Evolutionary conservation across 2,329 filamentous ascomycete species (phyloP).

Genomic region (Bipolaris victoriae): DNA sequence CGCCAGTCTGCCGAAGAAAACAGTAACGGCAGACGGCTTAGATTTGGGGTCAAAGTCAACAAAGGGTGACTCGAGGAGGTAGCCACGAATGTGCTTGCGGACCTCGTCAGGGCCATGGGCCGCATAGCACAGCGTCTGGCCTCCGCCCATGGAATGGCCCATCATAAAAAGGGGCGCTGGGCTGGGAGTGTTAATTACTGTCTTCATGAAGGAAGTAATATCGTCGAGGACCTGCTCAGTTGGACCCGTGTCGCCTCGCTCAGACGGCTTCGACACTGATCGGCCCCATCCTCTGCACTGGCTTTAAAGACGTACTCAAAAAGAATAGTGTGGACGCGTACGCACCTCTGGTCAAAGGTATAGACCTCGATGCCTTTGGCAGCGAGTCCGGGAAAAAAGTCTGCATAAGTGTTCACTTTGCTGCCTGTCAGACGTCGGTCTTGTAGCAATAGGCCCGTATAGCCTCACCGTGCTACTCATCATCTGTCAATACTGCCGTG

Average conservation of each 20-base stretch:
- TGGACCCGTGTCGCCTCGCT: constrained; percentile 75
- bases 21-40: constrained; percentile 67
- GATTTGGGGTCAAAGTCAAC: constrained; percentile 72
- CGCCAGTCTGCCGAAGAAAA: constrained; percentile 70
- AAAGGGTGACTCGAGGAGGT: constrained; percentile 79
- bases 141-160: constrained; percentile 92
- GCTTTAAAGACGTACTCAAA: constrained; percentile 14
- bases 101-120: constrained; percentile 57
- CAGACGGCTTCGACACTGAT: constrained; percentile 65
- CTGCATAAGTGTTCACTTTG: constrained; percentile 72
- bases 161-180: constrained; percentile 75
- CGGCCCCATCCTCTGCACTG: constrained; percentile 76
- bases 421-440: constrained; percentile 25
- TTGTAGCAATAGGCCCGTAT: background rate
- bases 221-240: constrained; percentile 77
- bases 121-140: constrained; percentile 70
- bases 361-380: constrained; percentile 75
- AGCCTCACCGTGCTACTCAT: constrained; percentile 19
- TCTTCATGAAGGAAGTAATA: constrained; percentile 74
- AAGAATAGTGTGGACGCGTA: background rate
- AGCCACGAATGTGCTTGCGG: constrained; percentile 69
- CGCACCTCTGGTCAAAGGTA: constrained; percentile 76
- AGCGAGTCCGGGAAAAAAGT: constrained; percentile 74
- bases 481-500: constrained; percentile 4
- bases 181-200: constrained; percentile 64